A percentile compares a stretch with the other conserved stretches of the same genome.
These are phyloP conservation scores for Naganishia vaughanmartiniae DNA, from an alignment of 768 basidiomycete genomes.

Conservation along the genomic window DNA sequence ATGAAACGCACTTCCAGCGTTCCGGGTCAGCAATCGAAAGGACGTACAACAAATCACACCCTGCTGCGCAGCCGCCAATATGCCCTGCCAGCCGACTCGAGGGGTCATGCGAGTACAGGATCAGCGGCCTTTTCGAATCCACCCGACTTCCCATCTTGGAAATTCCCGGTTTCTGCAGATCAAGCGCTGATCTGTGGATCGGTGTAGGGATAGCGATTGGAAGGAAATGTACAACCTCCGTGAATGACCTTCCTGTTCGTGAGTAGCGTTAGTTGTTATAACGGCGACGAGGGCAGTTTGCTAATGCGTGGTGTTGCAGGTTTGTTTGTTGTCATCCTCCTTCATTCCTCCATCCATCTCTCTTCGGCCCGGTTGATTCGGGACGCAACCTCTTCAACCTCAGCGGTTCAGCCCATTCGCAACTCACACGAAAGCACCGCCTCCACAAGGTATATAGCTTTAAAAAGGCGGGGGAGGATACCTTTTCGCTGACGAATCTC, in stretches of 20 bases:
- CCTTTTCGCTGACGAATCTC: constrained; percentile 20
- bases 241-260: neutral
- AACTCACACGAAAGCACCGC: constrained; percentile 14
- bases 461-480: neutral
- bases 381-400: neutral
- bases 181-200: constrained; percentile 13
- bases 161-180: constrained; percentile 21
- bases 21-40: constrained; percentile 16
- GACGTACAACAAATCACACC: neutral
- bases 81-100: neutral
- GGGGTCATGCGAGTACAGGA: neutral
- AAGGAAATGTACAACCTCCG: neutral
- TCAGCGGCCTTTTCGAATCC: constrained; percentile 12
- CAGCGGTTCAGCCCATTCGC: constrained; percentile 12
- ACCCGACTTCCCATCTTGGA: constrained; percentile 24
- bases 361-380: constrained; percentile 19
- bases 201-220: constrained; percentile 5
- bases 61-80: neutral
- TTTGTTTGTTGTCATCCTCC: constrained; percentile 17
- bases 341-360: constrained; percentile 1
- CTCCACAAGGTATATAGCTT: constrained; percentile 9
- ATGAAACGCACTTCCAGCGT: neutral
- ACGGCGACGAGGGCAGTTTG: neutral
- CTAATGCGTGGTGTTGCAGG: neutral
- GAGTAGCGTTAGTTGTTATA: constrained; percentile 1